A percentile compares a stretch with the other conserved stretches of the same genome.
phyloP scores from a whole-genome alignment of 2,329 filamentous ascomycete species.

The Arthrinium puccinioides region DNA sequence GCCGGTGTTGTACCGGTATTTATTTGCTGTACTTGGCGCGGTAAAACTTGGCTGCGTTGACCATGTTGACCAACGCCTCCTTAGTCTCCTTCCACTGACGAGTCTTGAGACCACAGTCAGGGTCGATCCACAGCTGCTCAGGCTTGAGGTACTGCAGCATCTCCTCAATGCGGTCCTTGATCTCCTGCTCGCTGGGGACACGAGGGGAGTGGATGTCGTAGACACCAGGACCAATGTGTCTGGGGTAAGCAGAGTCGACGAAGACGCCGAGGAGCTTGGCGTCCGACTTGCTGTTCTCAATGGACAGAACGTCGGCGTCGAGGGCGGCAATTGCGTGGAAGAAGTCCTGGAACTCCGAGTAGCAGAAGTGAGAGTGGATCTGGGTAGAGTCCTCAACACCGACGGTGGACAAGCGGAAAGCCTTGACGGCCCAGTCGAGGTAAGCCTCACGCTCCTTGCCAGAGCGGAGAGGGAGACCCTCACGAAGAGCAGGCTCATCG shows the following conservation, averaged over 20 bases:
- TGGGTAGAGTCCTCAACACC: conserved; percentile 94
- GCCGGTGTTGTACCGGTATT: conserved; percentile 8
- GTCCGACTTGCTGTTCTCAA: conserved; percentile 99
- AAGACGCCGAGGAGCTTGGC: conserved; percentile 99
- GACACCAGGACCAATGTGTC: conserved; percentile 98
- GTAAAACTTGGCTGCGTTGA: conserved; percentile 96
- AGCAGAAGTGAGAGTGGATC: conserved; percentile 99
- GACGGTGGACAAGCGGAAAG: conserved; percentile 91
- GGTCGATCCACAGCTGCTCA: conserved; percentile 99
- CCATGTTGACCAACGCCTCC: conserved; percentile 92
- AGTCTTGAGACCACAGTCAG: conserved; percentile 98
- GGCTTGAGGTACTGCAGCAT: conserved; percentile 97
- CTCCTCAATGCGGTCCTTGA: conserved; percentile 95
- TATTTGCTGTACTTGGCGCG: conserved; percentile 77
- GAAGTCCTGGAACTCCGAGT: conserved; percentile 99
- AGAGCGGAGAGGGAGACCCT: conserved; percentile 93
- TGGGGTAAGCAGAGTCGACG: conserved; percentile 92
- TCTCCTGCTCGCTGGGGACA: conserved; percentile 95
- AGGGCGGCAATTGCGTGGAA: conserved; percentile 99
- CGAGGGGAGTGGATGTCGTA: conserved; percentile 99
- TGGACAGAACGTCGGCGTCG: conserved; percentile 95
- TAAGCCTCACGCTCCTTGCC: conserved; percentile 95
- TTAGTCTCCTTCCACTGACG: conserved; percentile 98
- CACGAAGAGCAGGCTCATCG: conserved; percentile 97
- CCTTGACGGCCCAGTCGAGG: conserved; percentile 94